A percentile compares a stretch with the other conserved stretches of the same genome.
Conservation (phyloP, 2,329 filamentous ascomycete genomes). For the Cladosporium sp. region DNA sequence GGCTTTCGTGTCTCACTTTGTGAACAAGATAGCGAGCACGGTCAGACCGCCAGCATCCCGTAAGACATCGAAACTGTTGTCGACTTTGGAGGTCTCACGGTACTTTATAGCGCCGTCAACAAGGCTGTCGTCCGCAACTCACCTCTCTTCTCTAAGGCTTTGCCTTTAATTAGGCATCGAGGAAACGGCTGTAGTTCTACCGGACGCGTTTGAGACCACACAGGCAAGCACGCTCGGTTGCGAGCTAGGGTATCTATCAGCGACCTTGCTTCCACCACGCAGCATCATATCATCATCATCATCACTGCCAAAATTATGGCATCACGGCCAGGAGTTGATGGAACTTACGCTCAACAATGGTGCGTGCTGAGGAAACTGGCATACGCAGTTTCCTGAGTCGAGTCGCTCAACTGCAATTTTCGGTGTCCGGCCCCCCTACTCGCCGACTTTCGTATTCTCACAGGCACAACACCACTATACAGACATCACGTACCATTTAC, state of each 20-base stretch:
- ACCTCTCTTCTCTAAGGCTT: background rate
- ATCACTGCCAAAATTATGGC: background rate
- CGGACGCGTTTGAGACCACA: background rate
- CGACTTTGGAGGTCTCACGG: background rate
- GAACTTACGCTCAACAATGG: background rate
- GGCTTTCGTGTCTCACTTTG: background rate
- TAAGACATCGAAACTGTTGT: background rate
- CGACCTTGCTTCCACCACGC: no score
- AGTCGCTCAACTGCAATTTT: background rate
- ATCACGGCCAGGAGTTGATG: background rate
- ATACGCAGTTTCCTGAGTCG: background rate
- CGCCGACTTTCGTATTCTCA: background rate
- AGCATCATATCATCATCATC: no score
- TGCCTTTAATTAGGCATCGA: background rate
- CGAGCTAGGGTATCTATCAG: background rate
- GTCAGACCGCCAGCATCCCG: background rate
- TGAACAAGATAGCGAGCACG: background rate
- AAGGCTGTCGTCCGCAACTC: background rate
- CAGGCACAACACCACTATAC: background rate
- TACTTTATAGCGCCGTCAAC: background rate
- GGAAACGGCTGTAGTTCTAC: background rate
- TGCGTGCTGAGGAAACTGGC: background rate
- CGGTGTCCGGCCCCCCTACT: background rate
- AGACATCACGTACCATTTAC: background rate
- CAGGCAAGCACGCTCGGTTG: background rate